phyloP scores from a whole-genome alignment of 768 basidiomycete genomes.

The Lactarius tabidus region DNA sequence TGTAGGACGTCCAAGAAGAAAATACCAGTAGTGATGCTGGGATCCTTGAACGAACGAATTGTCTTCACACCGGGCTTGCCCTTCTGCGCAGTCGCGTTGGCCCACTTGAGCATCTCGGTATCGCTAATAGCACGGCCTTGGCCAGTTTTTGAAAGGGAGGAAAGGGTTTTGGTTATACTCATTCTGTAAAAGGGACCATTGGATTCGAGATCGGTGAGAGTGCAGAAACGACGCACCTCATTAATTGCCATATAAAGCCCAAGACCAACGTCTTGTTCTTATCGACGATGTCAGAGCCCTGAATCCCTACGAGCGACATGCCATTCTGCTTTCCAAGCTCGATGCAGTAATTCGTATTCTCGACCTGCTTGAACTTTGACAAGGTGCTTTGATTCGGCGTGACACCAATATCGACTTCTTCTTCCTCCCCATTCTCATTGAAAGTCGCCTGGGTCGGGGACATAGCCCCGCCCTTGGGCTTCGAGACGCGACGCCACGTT shows the following conservation, averaged over 20 bases:
- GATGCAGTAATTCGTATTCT: constrained; percentile 96
- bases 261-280: constrained; percentile 89
- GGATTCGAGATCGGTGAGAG: background rate
- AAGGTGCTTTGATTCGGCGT: constrained; percentile 80
- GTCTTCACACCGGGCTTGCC: constrained; percentile 53
- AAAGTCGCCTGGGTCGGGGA: constrained; percentile 31
- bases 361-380: constrained; percentile 95
- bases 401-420: constrained; percentile 75
- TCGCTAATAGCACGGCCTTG: constrained; percentile 85
- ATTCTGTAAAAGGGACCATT: constrained; percentile 42
- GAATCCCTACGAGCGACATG: constrained; percentile 96
- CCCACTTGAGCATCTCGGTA: constrained; percentile 93
- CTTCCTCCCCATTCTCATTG: constrained; percentile 53
- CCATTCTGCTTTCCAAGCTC: constrained; percentile 90
- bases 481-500: constrained; percentile 93
- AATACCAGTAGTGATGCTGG: constrained; percentile 77
- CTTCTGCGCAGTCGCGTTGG: constrained; percentile 81
- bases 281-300: constrained; percentile 96
- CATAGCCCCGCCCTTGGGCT: constrained; percentile 69
- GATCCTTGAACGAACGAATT: constrained; percentile 94
- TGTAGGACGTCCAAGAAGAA: constrained; percentile 95
- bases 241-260: constrained; percentile 96
- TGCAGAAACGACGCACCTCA: constrained; percentile 58
- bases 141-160: constrained; percentile 58
- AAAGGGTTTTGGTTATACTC: constrained; percentile 89